Evolutionary conservation across 2,329 filamentous ascomycete species (phyloP).

Genomic region (Tolypocladium amazonense): DNA sequence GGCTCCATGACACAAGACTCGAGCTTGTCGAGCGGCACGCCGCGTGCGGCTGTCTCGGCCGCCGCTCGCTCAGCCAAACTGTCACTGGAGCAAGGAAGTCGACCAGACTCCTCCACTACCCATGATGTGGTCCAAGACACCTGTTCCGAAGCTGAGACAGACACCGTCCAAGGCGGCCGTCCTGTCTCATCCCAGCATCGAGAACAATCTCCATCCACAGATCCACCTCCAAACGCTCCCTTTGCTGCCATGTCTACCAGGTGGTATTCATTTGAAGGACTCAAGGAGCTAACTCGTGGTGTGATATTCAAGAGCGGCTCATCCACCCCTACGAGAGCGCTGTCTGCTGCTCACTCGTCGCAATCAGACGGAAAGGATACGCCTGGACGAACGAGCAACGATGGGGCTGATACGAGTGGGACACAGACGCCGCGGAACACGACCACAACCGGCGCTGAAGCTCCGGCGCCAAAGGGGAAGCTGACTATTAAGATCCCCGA

Average conservation of each 20-base stretch:
- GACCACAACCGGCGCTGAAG: slow-evolving; percentile 41
- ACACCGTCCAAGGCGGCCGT: background rate
- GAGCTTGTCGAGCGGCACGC: slow-evolving; percentile 12
- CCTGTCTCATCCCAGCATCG: slow-evolving; percentile 1
- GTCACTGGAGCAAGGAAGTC: slow-evolving; percentile 1
- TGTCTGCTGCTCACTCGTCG: slow-evolving; percentile 53
- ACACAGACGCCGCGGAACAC: slow-evolving; percentile 39
- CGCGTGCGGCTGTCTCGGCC: slow-evolving; percentile 11
- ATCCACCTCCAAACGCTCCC: slow-evolving; percentile 36
- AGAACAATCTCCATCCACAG: slow-evolving; percentile 21
- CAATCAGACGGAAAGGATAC: slow-evolving; percentile 34
- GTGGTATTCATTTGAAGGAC: slow-evolving; percentile 56
- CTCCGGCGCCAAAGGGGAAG: slow-evolving; percentile 71
- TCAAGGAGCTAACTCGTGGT: slow-evolving; percentile 81
- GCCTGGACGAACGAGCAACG: slow-evolving; percentile 26
- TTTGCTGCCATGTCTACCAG: slow-evolving; percentile 30
- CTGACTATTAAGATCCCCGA: slow-evolving; percentile 82
- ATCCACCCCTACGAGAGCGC: slow-evolving; percentile 78
- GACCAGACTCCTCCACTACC: slow-evolving; percentile 1
- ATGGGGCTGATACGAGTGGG: slow-evolving; percentile 35
- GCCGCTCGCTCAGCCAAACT: slow-evolving; percentile 5
- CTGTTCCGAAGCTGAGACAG: background rate
- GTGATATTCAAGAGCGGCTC: slow-evolving; percentile 76
- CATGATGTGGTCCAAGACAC: slow-evolving; percentile 1
- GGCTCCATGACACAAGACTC: slow-evolving; percentile 18